Base-by-base conservation (phyloP, 2,329 filamentous ascomycete species). In the Aspergillus calidoustus region DNA sequence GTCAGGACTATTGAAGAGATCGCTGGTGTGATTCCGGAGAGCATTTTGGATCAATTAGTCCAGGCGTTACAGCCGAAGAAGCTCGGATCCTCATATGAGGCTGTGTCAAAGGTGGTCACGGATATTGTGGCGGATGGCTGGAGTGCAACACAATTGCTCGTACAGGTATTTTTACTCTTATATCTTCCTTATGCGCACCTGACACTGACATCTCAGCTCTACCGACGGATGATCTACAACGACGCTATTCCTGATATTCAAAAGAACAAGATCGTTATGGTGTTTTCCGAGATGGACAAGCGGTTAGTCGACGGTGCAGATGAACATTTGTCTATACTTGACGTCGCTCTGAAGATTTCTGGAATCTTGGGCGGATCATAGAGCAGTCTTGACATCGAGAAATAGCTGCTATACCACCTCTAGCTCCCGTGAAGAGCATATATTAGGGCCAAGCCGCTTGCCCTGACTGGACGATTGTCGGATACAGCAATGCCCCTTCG, bases 221-320 rank as follows among this genome's bases (percentile, higher is more conserved):
- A 97, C 72, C 90, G 95, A 77, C 83, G 86, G 28, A 81, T 98
- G 43, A 86, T 97, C 30, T 91, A 87, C 73, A 92, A 97, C 72
- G 95, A 98, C 76, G 84, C 88, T 7, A 89, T 97, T 25, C 87
- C 88, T 0, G 92, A 97, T 72, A 79, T 87, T 13, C 91, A 96
- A 73, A 99, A 99, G 81, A 96, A 94, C 74, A 89, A 89, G 75
- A 94, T 99, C 62, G 89, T 94, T 52, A 83, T 91, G 64, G 83
- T 94, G 3, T 99, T 99, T 74, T 97, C 93, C 0, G 93, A 98
- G 76, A 85, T 94, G 30, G 95, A 99, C 74, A 98, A 98, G 83
- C 86, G 95, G 66, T 79, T 99, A 51, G 90, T 97, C 6, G 96
- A 99, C 76, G 95, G 95, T 8, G 91, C 93, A 2, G 95, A 99